A percentile compares a stretch with the other conserved stretches of the same genome.
Conservation (phyloP, 352 stramenopile species). For the Aphanomyces stellatus region DNA sequence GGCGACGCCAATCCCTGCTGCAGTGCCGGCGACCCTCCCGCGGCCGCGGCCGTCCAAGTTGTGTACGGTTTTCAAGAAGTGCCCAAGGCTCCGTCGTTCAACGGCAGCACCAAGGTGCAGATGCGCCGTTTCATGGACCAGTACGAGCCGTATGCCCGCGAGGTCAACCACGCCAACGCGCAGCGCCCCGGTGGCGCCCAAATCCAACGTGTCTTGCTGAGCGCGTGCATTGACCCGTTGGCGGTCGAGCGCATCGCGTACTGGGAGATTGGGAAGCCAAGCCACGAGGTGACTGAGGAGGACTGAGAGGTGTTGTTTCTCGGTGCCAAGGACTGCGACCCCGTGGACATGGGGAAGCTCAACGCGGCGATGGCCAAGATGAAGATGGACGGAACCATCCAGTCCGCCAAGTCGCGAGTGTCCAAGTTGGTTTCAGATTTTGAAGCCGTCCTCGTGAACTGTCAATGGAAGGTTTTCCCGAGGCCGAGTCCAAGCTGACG, state of each 20-base stretch:
- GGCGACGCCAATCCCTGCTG: not conserved
- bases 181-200: not conserved
- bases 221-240: not conserved
- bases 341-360: not conserved
- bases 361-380: not conserved
- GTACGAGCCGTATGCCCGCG: not conserved
- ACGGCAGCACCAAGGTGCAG: not conserved
- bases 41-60: not conserved
- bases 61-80: not conserved
- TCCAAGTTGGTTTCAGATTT: not conserved
- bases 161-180: not conserved
- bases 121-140: not conserved
- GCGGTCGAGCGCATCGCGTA: not conserved
- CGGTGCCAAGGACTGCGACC: not conserved
- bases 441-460: not conserved
- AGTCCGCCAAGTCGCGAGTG: not conserved
- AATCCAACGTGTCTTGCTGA: not conserved
- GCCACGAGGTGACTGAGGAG: not conserved
- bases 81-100: not conserved
- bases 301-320: not conserved
- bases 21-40: not conserved
- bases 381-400: not conserved
- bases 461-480: not conserved
- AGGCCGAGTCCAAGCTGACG: not conserved
- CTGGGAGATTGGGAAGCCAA: conserved; percentile 2